Conservation (phyloP, 2,329 filamentous ascomycete species). For the Helminthosporium solani region DNA sequence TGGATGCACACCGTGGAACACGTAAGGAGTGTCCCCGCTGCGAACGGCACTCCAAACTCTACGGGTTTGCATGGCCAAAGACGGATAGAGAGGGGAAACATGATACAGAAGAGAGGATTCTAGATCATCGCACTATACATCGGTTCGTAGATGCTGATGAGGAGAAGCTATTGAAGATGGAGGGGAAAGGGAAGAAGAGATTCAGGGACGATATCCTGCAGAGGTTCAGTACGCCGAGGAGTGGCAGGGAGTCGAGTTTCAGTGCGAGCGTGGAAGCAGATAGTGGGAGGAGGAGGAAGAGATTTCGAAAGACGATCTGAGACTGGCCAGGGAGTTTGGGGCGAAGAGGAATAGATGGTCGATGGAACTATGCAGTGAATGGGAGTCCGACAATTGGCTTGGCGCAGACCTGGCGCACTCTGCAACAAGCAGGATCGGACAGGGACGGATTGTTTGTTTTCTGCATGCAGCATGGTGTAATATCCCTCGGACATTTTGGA, state of each 20-base stretch:
- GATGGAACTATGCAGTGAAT: no score
- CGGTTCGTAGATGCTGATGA: constrained; percentile 79
- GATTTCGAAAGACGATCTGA: constrained; percentile 35
- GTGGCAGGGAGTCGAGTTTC: constrained; percentile 16
- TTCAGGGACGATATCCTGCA: constrained; percentile 24
- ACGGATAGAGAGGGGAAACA: constrained; percentile 75
- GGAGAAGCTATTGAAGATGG: constrained; percentile 37
- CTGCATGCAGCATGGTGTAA: no score
- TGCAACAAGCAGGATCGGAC: no score
- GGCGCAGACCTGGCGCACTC: no score
- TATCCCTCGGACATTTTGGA: no score
- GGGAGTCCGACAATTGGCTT: no score
- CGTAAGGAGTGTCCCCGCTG: constrained; percentile 85
- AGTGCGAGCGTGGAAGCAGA: constrained; percentile 21
- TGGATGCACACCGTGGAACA: constrained; percentile 77
- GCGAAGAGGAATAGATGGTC: no score
- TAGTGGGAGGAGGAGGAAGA: constrained; percentile 23
- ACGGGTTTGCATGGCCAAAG: constrained; percentile 95
- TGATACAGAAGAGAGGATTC: constrained; percentile 68
- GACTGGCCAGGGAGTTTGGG: background rate
- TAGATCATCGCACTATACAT: constrained; percentile 86
- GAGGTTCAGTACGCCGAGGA: constrained; percentile 31
- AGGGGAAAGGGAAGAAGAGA: constrained; percentile 27
- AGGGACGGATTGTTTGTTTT: no score
- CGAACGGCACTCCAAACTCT: constrained; percentile 92